Base-by-base conservation (phyloP, 768 basidiomycete species). In the Amanita jacksonii region DNA sequence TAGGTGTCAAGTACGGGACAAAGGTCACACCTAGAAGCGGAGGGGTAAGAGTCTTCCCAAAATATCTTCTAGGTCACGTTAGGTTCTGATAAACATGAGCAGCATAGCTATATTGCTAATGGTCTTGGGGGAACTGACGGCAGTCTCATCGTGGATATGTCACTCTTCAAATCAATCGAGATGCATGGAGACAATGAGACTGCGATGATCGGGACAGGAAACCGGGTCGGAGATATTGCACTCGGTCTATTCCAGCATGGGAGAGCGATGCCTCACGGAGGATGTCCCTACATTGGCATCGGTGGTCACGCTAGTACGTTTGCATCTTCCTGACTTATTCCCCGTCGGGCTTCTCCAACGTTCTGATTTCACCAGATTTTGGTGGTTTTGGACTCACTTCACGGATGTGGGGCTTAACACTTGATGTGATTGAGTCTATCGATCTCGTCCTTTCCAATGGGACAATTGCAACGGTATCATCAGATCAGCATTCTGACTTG, bases 401-500 rank as follows among this genome's bases (percentile, higher is more conserved):
- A 8, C 43, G 60, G 20, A 54, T 54, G 50, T 60, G 58, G 60
- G 60, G 60, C 24, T 44, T 62, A 3, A 55, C 56, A 3, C 43
- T 62, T 1, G 59, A 60, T 34, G 57, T 54, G 1, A 52, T 62
- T 10, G 24, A 36, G 12, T 47, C 52, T 15, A 47, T 56, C 9
- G 55, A 56, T 18, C 52, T 60, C 19, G 60, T 62, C 8, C 50
- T 60, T 6, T 51, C 59, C 3, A 54, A 62, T 35, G 60, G 60
- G 6, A 53, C 54, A 3, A 56, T 60, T 28, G 38, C 47, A 5
- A 51, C 41, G 4, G 52, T 48, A 12, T 58, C 57, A 10, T 38
- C 49, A 12, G 36, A 47, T 31, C 50, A 23, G 12, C 35, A 60
- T 34, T 37, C 59, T 3, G 59, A 61, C 31, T 45, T 62, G 1